Evolutionary conservation across 2,329 filamentous ascomycete genomes (phyloP), one percentile per base, ranked within the genome.

Genomic region (Phaeosphaeriaceae sp.): DNA sequence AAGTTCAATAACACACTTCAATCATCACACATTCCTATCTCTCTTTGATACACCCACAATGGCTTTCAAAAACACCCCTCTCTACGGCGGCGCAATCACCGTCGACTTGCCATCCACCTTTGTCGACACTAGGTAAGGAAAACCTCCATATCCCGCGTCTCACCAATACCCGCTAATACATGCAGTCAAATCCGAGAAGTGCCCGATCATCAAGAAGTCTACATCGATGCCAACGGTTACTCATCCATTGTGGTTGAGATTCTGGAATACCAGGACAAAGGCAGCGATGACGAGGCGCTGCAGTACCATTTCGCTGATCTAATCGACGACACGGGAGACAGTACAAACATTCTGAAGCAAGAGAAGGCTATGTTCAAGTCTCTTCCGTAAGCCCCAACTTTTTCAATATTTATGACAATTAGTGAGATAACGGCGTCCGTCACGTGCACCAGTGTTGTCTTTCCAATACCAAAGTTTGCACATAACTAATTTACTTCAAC

Each of bases 221-320:
- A 87, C 77, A 87, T 97, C 66, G 91, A 95, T 70, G 82, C 84
- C 57, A 82, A 88, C 55, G 92, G 91, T 41, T 92, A 92, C 73
- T 90, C 90, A 3, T 92, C 84, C 75, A 86, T 96, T 71, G 92
- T 96, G 63, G 83, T 97, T 73, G 93, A 97, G 66, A 90, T 97
- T 66, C 88, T 89, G 46, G 88, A 97, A 77, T 88, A 89, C 47
- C 87, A 96, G 17, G 83, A 83, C 4, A 78, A 84, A 15, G 82
- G 86, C 64, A 83, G 83, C 29, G 86, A 92, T 63, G 87, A 88
- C 47, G 83, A 82, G 36, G 90, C 91, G 15, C 58, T 78, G 49
- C 73, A 79, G 55, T 76, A 74, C 57, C 81, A 83, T 60, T 74
- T 83, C 40, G 59, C 68, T 3, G 80, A 83, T 51, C 70, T 82